Percentiles rank a stretch among this genome's conserved stretches.
Conservation (phyloP, 2,329 filamentous ascomycete species). For the Alternaria sp. region DNA sequence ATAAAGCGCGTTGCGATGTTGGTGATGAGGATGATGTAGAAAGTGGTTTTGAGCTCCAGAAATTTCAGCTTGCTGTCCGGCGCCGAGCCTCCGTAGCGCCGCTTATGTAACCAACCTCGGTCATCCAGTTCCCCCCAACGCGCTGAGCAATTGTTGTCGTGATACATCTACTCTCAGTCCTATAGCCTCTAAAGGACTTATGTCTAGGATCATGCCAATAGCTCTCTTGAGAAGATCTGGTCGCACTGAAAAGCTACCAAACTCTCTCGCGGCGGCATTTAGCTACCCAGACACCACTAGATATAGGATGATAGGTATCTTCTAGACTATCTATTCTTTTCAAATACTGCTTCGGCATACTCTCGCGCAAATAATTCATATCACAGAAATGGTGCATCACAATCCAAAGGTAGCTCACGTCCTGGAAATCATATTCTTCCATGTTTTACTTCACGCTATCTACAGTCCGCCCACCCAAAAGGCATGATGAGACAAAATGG, state of each 20-base stretch:
- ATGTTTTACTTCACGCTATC: neutral
- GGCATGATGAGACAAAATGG: neutral
- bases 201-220: neutral
- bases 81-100: slow-evolving; percentile 32
- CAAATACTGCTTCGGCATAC: neutral
- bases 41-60: slow-evolving; percentile 32
- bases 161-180: neutral
- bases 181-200: neutral
- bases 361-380: neutral
- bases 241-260: neutral
- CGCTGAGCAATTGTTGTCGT: neutral
- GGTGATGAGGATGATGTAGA: slow-evolving; percentile 18
- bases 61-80: slow-evolving; percentile 35
- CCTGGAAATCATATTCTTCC: neutral
- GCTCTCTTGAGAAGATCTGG: neutral
- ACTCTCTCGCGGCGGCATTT: neutral
- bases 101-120: slow-evolving; percentile 23
- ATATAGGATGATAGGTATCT: neutral
- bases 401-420: neutral
- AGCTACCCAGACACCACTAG: neutral
- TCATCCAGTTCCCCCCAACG: neutral
- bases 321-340: neutral
- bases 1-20: slow-evolving; percentile 25
- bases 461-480: too few relatives aligned
- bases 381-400: neutral